Conservation (phyloP, 2,329 filamentous ascomycete species). For the Diplocarpon mali region DNA sequence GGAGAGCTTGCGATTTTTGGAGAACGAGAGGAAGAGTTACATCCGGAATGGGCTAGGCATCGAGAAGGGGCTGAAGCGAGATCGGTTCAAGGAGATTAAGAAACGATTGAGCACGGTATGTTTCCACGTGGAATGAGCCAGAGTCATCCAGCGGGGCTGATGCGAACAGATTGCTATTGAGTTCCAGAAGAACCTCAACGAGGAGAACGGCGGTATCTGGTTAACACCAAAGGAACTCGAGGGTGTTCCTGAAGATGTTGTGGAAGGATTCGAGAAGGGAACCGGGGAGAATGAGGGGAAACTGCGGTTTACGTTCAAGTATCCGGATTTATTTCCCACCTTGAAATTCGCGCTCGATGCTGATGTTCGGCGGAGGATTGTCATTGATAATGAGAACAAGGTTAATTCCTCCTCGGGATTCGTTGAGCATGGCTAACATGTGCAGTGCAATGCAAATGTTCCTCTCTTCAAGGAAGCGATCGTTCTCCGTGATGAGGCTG, state of each 20-base stretch:
- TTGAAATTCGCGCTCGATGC: constrained; percentile 66
- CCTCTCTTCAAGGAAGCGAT: constrained; percentile 66
- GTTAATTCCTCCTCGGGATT: constrained; percentile 27
- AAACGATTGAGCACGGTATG: constrained; percentile 43
- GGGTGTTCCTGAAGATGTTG: constrained; percentile 61
- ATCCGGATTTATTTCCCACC: constrained; percentile 68
- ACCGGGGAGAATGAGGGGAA: constrained; percentile 62
- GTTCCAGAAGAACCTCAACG: constrained; percentile 72
- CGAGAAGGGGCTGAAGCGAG: constrained; percentile 56
- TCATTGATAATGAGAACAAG: constrained; percentile 73
- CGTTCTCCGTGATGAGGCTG: constrained; percentile 65
- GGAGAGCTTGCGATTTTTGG: constrained; percentile 60
- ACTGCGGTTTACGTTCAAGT: constrained; percentile 70
- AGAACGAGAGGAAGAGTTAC: constrained; percentile 69
- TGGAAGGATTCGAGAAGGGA: constrained; percentile 59
- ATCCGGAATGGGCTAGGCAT: constrained; percentile 66
- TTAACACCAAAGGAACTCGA: constrained; percentile 63
- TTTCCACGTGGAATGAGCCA: background rate
- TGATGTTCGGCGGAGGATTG: constrained; percentile 56
- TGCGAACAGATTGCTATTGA: constrained; percentile 59
- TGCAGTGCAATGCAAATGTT: constrained; percentile 55
- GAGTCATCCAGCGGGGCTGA: background rate
- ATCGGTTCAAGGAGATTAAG: constrained; percentile 80
- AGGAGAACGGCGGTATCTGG: constrained; percentile 74
- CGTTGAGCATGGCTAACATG: constrained; percentile 1